Evolutionary conservation across 768 basidiomycete species (phyloP).

Genomic region (Leucocoprinus leucothites): DNA sequence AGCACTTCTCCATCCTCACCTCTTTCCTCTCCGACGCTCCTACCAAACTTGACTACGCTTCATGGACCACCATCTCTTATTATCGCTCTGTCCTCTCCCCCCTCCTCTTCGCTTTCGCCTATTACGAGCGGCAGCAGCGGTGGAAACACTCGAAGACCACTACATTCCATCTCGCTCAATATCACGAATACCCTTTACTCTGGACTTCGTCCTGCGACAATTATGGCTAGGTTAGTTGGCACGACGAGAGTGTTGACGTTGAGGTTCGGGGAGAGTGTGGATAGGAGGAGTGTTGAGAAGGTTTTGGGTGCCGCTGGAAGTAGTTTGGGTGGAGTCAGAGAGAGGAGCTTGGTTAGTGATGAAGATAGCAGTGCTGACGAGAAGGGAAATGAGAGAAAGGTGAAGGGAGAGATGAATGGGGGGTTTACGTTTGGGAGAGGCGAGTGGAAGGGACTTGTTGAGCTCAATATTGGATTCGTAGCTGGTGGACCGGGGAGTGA

Average conservation of each 20-base stretch:
- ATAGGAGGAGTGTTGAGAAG: slow-evolving; percentile 44
- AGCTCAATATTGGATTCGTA: slow-evolving; percentile 29
- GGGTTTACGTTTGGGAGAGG: slow-evolving; percentile 18
- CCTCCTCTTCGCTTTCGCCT: neutral
- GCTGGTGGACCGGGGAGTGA: slow-evolving; percentile 24
- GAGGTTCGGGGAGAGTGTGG: slow-evolving; percentile 35
- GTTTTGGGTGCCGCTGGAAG: slow-evolving; percentile 39
- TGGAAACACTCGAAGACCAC: slow-evolving; percentile 21
- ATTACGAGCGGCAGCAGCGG: too few species aligned
- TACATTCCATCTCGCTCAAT: slow-evolving; percentile 32
- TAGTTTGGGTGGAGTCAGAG: slow-evolving; percentile 21
- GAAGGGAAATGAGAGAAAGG: slow-evolving; percentile 1
- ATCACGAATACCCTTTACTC: slow-evolving; percentile 43
- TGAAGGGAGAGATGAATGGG: neutral
- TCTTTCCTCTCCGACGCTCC: slow-evolving; percentile 31
- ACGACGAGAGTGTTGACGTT: slow-evolving; percentile 27
- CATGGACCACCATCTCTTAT: slow-evolving; percentile 34
- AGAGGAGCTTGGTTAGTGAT: neutral
- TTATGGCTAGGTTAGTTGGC: slow-evolving; percentile 33
- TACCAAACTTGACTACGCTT: slow-evolving; percentile 37
- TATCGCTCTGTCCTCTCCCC: slow-evolving; percentile 22
- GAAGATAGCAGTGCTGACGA: slow-evolving; percentile 4
- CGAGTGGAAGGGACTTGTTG: slow-evolving; percentile 19
- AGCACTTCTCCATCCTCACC: slow-evolving; percentile 13
- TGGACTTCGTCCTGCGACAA: slow-evolving; percentile 40